These are phyloP conservation scores for Aegilops umbellulata DNA, from an alignment of 176 grass and related monocot species.

Conservation along the genomic window DNA sequence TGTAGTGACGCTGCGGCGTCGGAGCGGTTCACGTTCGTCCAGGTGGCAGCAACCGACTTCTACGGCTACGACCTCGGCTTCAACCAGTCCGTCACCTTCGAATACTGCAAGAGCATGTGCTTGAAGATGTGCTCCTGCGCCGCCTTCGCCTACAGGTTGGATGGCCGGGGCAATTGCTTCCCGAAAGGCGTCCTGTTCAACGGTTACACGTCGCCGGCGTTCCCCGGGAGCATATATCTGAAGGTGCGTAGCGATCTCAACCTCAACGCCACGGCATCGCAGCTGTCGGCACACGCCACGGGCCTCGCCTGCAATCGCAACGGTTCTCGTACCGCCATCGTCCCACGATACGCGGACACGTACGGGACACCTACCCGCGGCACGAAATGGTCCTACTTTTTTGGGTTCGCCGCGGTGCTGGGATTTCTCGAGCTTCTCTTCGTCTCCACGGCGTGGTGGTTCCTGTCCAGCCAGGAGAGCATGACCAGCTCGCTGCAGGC, in stretches of 20 bases:
- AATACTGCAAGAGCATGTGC: slow-evolving; percentile 27
- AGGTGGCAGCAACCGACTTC: slow-evolving; percentile 38
- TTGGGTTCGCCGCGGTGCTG: slow-evolving; percentile 7
- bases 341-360: background rate
- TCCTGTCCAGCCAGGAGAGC: slow-evolving; percentile 42
- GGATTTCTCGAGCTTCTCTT: slow-evolving; percentile 41
- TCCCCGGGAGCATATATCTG: background rate
- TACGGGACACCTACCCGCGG: background rate
- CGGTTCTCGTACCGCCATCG: background rate
- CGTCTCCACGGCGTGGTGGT: slow-evolving; percentile 31
- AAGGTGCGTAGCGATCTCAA: background rate
- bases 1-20: background rate
- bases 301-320: slow-evolving; percentile 4
- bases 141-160: slow-evolving; percentile 7
- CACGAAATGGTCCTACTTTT: background rate
- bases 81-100: slow-evolving; percentile 3
- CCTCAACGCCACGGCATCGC: background rate
- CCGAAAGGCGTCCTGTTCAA: slow-evolving; percentile 35
- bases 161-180: slow-evolving; percentile 24
- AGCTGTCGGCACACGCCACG: background rate
- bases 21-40: slow-evolving; percentile 15
- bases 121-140: background rate
- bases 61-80: slow-evolving; percentile 47
- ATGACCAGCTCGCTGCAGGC: slow-evolving; percentile 21
- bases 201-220: background rate